Percentiles rank a stretch among this genome's conserved stretches.
These are phyloP conservation scores for Calvatia gigantea DNA, from an alignment of 768 basidiomycete genomes.

Conservation along the genomic window DNA sequence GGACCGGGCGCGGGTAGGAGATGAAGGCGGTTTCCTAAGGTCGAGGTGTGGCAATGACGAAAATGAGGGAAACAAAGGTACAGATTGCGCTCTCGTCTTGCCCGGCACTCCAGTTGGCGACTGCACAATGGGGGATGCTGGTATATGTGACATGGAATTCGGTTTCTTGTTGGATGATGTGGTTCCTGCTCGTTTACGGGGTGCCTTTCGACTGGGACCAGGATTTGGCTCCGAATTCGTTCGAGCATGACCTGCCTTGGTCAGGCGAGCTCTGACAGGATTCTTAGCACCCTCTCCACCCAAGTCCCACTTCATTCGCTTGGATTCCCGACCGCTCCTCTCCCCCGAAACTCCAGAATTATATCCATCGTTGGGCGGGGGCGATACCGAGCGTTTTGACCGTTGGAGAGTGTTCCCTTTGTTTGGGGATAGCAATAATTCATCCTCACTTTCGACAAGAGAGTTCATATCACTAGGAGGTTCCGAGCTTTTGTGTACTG, in stretches of 20 bases:
- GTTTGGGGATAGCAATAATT: constrained; percentile 41
- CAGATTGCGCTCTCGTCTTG: constrained; percentile 41
- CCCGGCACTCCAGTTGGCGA: constrained; percentile 18
- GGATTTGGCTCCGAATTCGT: constrained; percentile 33
- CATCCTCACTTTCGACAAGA: constrained; percentile 39
- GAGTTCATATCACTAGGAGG: constrained; percentile 14
- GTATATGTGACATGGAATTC: constrained; percentile 21
- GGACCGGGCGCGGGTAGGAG: constrained; percentile 34
- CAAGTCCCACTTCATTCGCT: constrained; percentile 32
- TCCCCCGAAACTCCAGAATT: constrained; percentile 21
- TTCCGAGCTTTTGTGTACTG: constrained; percentile 25
- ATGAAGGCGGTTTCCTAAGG: constrained; percentile 38
- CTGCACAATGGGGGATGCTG: constrained; percentile 16
- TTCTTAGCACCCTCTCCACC: constrained; percentile 15
- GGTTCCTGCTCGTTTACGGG: constrained; percentile 24
- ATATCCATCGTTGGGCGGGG: constrained; percentile 28
- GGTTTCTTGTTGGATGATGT: constrained; percentile 20
- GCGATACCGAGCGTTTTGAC: constrained; percentile 39
- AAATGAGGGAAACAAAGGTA: constrained; percentile 36
- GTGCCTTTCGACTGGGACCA: constrained; percentile 16
- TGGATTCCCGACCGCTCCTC: constrained; percentile 26
- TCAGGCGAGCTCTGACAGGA: background rate
- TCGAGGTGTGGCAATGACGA: constrained; percentile 34
- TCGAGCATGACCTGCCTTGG: constrained; percentile 24
- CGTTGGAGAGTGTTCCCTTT: constrained; percentile 23